Evolutionary conservation across 371 early-diverging fungal species (phyloP).

Genomic region (Dinochytrium kinnereticum): DNA sequence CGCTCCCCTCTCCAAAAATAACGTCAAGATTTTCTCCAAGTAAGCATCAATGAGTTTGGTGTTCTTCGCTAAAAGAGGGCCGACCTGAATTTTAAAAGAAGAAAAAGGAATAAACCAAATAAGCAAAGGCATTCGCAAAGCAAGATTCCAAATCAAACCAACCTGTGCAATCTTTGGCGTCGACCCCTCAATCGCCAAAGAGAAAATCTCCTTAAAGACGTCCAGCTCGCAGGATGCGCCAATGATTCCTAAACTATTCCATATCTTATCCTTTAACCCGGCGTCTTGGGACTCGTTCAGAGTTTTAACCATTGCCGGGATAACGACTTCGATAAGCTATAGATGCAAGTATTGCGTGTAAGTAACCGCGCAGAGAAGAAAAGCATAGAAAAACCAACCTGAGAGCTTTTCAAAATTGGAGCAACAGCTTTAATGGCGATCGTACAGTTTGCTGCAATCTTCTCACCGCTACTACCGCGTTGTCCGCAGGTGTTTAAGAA

Average conservation of each 20-base stretch:
- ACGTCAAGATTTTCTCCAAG: constrained; percentile 31
- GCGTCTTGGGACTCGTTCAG: constrained; percentile 34
- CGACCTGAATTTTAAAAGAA: not conserved
- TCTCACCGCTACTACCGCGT: constrained; percentile 42
- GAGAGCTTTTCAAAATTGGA: constrained; percentile 7
- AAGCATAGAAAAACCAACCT: not conserved
- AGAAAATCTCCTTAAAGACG: constrained; percentile 42
- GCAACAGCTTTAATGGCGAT: not conserved
- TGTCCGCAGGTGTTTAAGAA: not conserved
- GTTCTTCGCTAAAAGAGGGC: constrained; percentile 5
- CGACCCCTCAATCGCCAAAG: not conserved
- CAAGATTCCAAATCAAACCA: too few relatives aligned
- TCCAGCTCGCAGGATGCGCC: constrained; percentile 39
- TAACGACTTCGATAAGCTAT: constrained; percentile 48
- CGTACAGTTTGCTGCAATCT: not conserved
- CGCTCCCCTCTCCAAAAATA: constrained; percentile 30
- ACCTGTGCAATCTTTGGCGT: constrained; percentile 15
- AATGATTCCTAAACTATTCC: constrained; percentile 48
- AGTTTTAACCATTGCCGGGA: constrained; percentile 41
- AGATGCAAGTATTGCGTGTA: not conserved
- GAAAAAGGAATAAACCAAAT: not conserved
- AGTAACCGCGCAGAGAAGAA: too few relatives aligned
- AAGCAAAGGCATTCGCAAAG: too few relatives aligned
- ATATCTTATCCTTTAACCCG: constrained; percentile 30
- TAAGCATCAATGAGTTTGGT: not conserved